These are phyloP conservation scores for Pseudoperonospora humuli DNA, from an alignment of 352 stramenopile genomes.

Conservation along the genomic window DNA sequence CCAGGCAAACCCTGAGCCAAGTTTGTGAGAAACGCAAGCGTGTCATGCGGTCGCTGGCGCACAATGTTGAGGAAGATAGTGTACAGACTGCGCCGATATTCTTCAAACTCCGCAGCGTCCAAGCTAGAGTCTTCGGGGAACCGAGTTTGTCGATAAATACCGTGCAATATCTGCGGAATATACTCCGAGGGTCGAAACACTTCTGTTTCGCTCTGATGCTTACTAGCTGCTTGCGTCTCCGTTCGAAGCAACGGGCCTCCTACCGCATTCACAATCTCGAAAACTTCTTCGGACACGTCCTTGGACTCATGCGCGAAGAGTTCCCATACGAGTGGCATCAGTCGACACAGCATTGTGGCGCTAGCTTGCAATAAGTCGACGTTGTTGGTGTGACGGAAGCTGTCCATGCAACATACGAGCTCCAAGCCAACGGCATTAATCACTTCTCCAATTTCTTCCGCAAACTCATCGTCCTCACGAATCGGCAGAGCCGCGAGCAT, in stretches of 20 bases:
- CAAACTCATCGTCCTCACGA: slow-evolving; percentile 74
- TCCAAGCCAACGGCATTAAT: slow-evolving; percentile 77
- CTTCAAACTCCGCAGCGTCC: slow-evolving; percentile 78
- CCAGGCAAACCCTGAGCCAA: slow-evolving; percentile 43
- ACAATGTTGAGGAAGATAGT: slow-evolving; percentile 87
- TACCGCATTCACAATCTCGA: slow-evolving; percentile 79
- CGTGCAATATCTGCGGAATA: slow-evolving; percentile 69
- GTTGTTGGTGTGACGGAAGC: slow-evolving; percentile 56
- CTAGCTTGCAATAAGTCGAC: slow-evolving; percentile 38
- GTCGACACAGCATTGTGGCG: slow-evolving; percentile 46
- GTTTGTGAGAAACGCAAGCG: slow-evolving; percentile 57
- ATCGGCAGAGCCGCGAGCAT: slow-evolving; percentile 50
- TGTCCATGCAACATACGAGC: slow-evolving; percentile 72
- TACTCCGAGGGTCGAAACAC: slow-evolving; percentile 71
- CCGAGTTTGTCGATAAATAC: slow-evolving; percentile 77
- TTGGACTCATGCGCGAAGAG: slow-evolving; percentile 77
- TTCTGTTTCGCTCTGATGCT: slow-evolving; percentile 24
- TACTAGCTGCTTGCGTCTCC: slow-evolving; percentile 30
- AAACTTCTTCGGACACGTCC: slow-evolving; percentile 81
- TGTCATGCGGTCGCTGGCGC: slow-evolving; percentile 58
- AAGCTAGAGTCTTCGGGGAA: slow-evolving; percentile 68
- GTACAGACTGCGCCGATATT: slow-evolving; percentile 75
- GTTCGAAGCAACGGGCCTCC: slow-evolving; percentile 53
- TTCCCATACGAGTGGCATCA: slow-evolving; percentile 80
- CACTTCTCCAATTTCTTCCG: slow-evolving; percentile 73